phyloP scores from a whole-genome alignment of 1,284 basidiomycete species.

The Vanrija sp. region DNA sequence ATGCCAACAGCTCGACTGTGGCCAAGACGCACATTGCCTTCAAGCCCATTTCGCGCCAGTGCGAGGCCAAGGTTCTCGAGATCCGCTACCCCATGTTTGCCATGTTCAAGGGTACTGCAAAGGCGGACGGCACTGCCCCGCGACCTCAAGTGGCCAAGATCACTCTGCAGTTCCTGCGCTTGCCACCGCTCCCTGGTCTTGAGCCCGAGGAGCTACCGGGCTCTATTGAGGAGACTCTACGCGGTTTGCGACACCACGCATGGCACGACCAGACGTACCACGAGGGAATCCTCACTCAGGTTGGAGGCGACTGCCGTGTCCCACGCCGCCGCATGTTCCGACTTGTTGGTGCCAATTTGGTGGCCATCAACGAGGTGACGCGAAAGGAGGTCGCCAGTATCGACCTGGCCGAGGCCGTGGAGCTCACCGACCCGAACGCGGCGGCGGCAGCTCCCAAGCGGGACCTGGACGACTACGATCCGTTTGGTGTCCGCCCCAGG shows the following conservation, averaged over 20 bases:
- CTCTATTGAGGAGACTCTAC: conserved; percentile 84
- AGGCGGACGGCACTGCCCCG: conserved; percentile 53
- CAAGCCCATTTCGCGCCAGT: conserved; percentile 73
- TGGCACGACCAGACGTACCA: conserved; percentile 92
- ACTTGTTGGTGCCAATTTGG: conserved; percentile 76
- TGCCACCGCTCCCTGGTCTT: conserved; percentile 83
- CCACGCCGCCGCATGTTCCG: conserved; percentile 85
- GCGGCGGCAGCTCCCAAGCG: conserved; percentile 9
- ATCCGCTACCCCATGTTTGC: conserved; percentile 76
- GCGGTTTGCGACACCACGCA: conserved; percentile 78
- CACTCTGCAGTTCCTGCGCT: conserved; percentile 78
- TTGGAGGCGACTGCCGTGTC: conserved; percentile 88
- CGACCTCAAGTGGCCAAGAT: conserved; percentile 65
- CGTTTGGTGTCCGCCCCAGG: conserved; percentile 58
- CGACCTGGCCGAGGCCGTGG: conserved; percentile 77
- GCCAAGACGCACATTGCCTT: conserved; percentile 78
- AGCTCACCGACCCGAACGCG: conserved; percentile 64
- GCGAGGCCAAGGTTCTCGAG: conserved; percentile 77
- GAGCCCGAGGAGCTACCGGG: conserved; percentile 73
- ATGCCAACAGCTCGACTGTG: conserved; percentile 68
- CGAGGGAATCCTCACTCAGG: conserved; percentile 89
- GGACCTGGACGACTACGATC: conserved; percentile 62
- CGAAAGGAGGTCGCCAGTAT: conserved; percentile 86
- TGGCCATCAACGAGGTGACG: conserved; percentile 92
- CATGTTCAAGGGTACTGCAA: conserved; percentile 50